Percentiles rank a stretch among this genome's conserved stretches.
phyloP scores from a whole-genome alignment of 2,329 filamentous ascomycete species.

The Paracoccidioides lutzii region DNA sequence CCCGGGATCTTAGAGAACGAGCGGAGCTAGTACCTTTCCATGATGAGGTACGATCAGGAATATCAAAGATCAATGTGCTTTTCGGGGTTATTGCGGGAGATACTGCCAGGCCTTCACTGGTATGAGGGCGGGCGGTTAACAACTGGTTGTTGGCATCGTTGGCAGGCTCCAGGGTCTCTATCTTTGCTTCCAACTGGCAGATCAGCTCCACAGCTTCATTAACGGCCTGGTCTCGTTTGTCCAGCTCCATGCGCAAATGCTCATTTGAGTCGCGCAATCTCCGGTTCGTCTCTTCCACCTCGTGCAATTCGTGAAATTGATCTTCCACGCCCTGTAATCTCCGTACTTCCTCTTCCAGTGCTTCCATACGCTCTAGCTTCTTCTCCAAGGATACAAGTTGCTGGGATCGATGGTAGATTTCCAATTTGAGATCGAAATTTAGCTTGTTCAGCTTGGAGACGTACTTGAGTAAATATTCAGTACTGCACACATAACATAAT shows the following conservation, averaged over 20 bases:
- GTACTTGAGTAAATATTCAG: conserved; percentile 19
- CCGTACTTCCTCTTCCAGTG: conserved; percentile 24
- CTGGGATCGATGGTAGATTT: conserved; percentile 29
- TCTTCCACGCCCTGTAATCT: conserved; percentile 20
- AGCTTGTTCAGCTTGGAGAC: conserved; percentile 32
- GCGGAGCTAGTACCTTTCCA: conserved; percentile 16
- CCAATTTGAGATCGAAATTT: conserved; percentile 33
- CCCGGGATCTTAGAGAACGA: conserved; percentile 10
- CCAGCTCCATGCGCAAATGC: conserved; percentile 25
- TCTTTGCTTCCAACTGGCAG: conserved; percentile 29
- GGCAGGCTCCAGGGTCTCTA: conserved; percentile 20
- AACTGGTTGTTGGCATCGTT: conserved; percentile 8
- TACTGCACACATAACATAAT: neutral
- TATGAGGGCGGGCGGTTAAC: conserved; percentile 17
- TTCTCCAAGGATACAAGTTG: conserved; percentile 25
- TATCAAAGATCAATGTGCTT: conserved; percentile 18
- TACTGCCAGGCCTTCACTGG: conserved; percentile 14
- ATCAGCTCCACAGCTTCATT: conserved; percentile 33
- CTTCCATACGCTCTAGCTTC: conserved; percentile 26
- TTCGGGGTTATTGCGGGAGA: conserved; percentile 17
- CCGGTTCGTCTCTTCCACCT: conserved; percentile 24
- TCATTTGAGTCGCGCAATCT: conserved; percentile 27
- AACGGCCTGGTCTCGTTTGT: conserved; percentile 29
- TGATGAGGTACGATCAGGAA: conserved; percentile 30
- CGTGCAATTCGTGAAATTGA: conserved; percentile 27